phyloP scores from a whole-genome alignment of 140 eudicot species.

The Bidens hawaiensis region DNA sequence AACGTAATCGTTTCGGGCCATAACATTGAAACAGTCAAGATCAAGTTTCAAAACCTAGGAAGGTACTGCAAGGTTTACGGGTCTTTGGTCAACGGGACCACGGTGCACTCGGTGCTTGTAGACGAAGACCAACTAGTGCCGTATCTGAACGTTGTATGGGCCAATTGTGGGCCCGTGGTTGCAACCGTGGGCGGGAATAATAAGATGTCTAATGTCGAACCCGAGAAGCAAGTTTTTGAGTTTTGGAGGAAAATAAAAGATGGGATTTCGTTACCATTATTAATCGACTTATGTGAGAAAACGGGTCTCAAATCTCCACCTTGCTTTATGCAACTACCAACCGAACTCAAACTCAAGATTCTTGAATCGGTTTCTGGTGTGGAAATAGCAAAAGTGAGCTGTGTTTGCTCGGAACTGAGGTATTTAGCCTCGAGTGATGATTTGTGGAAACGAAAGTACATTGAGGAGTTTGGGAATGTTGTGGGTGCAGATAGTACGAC shows the following conservation, averaged over 20 bases:
- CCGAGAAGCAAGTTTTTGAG: slow-evolving; percentile 50
- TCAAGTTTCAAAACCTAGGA: slow-evolving; percentile 68
- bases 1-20: slow-evolving; percentile 17
- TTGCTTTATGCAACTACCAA: slow-evolving; percentile 60
- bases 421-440: slow-evolving; percentile 51
- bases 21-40: slow-evolving; percentile 21
- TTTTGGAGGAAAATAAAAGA: slow-evolving; percentile 71
- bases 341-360: slow-evolving; percentile 60
- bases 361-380: slow-evolving; percentile 48
- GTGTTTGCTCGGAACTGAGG: slow-evolving; percentile 56
- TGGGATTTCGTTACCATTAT: slow-evolving; percentile 50
- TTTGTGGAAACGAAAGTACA: slow-evolving; percentile 65
- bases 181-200: slow-evolving; percentile 13
- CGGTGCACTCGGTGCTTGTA: slow-evolving; percentile 34
- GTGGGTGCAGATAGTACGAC: slow-evolving; percentile 16
- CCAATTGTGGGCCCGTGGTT: slow-evolving; percentile 41
- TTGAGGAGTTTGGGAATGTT: slow-evolving; percentile 46
- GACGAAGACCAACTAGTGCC: slow-evolving; percentile 54
- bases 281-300: slow-evolving; percentile 68
- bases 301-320: slow-evolving; percentile 49
- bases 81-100: slow-evolving; percentile 36
- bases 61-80: slow-evolving; percentile 61
- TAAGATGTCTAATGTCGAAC: slow-evolving; percentile 15
- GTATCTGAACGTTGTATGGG: slow-evolving; percentile 57
- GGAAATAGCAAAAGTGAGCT: slow-evolving; percentile 50